Percentiles rank a stretch among this genome's conserved stretches.
These are phyloP conservation scores for Sporisorium graminicola DNA, from an alignment of 1,284 basidiomycete species.

Conservation along the genomic window DNA sequence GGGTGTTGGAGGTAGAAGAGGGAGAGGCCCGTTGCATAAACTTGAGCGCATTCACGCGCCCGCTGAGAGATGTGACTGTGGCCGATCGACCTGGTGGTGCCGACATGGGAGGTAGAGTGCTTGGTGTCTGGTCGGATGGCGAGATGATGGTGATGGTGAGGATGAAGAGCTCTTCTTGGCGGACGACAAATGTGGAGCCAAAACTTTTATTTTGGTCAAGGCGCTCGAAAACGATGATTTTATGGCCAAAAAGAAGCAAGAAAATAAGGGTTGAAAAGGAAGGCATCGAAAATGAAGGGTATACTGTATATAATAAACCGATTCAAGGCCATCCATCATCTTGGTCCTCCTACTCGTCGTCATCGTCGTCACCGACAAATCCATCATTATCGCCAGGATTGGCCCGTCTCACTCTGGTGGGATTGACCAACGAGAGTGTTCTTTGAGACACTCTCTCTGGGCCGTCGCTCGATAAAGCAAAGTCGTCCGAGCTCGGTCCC, in stretches of 20 bases:
- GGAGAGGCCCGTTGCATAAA: conserved; percentile 51
- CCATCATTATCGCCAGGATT: conserved; percentile 35
- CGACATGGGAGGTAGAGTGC: conserved; percentile 14
- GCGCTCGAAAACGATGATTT: background rate
- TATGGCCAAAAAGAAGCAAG: too few species aligned
- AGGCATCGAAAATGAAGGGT: conserved; percentile 1
- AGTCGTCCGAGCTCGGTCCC: conserved; percentile 25
- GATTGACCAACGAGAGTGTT: conserved; percentile 36
- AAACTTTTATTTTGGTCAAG: background rate
- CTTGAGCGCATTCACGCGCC: conserved; percentile 50
- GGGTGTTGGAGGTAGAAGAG: conserved; percentile 9
- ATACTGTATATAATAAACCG: too few species aligned
- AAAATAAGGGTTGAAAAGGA: conserved; percentile 1
- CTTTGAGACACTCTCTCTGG: conserved; percentile 5
- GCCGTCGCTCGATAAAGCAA: background rate
- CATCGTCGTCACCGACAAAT: conserved; percentile 35
- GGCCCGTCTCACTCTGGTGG: conserved; percentile 30
- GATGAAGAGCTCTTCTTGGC: background rate
- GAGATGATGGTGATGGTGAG: conserved; percentile 11
- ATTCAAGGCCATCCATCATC: background rate
- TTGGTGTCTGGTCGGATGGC: background rate
- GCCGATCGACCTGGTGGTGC: conserved; percentile 43
- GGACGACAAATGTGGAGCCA: conserved; percentile 3
- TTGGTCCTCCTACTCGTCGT: background rate
- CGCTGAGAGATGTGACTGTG: conserved; percentile 47